Conservation (phyloP, 1,139 yeast species). For the Geotrichum reessii region DNA sequence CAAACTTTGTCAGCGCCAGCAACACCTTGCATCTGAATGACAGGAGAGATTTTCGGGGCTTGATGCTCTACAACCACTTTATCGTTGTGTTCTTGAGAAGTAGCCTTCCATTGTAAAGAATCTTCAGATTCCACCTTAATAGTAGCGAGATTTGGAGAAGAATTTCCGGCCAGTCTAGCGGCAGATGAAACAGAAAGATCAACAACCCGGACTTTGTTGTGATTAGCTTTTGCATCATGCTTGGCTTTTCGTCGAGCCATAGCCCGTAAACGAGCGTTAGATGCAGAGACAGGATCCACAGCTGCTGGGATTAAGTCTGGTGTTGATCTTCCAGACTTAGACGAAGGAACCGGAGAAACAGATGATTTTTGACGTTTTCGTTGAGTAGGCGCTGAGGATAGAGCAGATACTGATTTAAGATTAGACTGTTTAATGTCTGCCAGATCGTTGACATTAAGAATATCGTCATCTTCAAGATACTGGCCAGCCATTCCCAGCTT, state of each 20-base stretch:
- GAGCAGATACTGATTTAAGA: conserved; percentile 21
- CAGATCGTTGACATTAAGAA: conserved; percentile 34
- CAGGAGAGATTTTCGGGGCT: conserved; percentile 60
- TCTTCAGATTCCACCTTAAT: conserved; percentile 21
- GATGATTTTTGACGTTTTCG: conserved; percentile 19
- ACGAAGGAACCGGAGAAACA: conserved; percentile 20
- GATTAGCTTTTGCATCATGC: conserved; percentile 60
- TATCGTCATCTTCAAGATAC: conserved; percentile 37
- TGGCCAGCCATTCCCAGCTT: conserved; percentile 44
- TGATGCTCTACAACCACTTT: conserved; percentile 80
- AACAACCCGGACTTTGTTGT: conserved; percentile 52
- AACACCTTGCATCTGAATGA: conserved; percentile 68
- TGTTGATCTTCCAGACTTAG: conserved; percentile 26
- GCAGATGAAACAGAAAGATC: conserved; percentile 78
- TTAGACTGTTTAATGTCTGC: conserved; percentile 23
- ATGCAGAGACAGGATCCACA: conserved; percentile 27
- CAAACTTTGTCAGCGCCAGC: conserved; percentile 70
- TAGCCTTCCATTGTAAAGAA: conserved; percentile 48
- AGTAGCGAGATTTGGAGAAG: conserved; percentile 18
- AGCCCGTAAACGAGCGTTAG: conserved; percentile 81
- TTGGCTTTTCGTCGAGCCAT: conserved; percentile 92
- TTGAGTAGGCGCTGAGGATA: conserved; percentile 18
- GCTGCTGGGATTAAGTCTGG: conserved; percentile 20
- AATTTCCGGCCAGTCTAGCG: conserved; percentile 44
- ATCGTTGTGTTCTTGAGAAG: conserved; percentile 66